Evolutionary conservation across 2,329 filamentous ascomycete species (phyloP).

Genomic region (Allantophomopsis cytisporea): DNA sequence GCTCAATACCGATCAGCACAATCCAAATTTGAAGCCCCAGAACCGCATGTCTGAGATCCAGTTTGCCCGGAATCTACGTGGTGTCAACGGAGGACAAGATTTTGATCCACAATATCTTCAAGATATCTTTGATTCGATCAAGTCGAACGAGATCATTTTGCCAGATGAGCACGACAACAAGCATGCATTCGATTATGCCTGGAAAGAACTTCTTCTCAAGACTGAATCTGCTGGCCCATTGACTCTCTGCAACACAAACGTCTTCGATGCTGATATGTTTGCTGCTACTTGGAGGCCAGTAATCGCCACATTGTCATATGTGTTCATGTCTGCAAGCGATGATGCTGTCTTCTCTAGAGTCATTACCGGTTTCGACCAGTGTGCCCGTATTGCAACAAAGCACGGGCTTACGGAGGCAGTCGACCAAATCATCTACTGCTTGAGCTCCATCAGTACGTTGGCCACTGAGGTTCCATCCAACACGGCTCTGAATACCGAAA

Average conservation of each 20-base stretch:
- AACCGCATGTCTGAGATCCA: conserved; percentile 76
- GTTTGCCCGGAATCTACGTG: conserved; percentile 81
- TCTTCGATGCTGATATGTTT: conserved; percentile 97
- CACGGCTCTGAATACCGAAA: conserved; percentile 85
- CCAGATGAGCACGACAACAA: conserved; percentile 96
- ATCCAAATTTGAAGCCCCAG: conserved; percentile 67
- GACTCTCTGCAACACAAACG: conserved; percentile 74
- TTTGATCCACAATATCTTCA: conserved; percentile 76
- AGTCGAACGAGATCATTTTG: conserved; percentile 85
- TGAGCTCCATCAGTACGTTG: conserved; percentile 83
- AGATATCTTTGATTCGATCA: conserved; percentile 83
- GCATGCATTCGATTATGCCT: conserved; percentile 92
- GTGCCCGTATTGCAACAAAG: conserved; percentile 78
- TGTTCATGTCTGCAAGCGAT: conserved; percentile 97
- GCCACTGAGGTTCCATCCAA: conserved; percentile 64
- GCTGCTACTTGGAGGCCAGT: conserved; percentile 91
- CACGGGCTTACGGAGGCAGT: conserved; percentile 76
- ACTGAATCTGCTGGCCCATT: conserved; percentile 63
- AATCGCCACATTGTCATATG: conserved; percentile 87
- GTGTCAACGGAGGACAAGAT: conserved; percentile 74
- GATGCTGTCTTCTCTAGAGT: conserved; percentile 91
- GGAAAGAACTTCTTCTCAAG: conserved; percentile 87
- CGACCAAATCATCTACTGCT: conserved; percentile 82
- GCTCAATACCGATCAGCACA: conserved; percentile 94
- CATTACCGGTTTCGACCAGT: conserved; percentile 91